Evolutionary conservation across 371 early-diverging fungal species (phyloP), one percentile per base, ranked within the genome.

Genomic region (Thermomucor indicae-seudaticae): DNA sequence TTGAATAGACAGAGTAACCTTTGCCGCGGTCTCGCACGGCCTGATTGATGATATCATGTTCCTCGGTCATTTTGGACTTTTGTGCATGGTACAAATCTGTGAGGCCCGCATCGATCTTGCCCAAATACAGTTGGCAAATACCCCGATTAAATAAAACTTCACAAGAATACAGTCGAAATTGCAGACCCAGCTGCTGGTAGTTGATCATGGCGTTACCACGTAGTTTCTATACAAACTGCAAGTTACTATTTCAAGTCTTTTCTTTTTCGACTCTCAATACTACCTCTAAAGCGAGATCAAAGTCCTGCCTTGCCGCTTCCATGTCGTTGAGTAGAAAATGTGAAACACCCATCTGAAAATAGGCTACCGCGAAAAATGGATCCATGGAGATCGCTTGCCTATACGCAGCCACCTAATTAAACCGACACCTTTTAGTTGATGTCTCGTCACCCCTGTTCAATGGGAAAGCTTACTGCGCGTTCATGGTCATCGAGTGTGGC

Each of bases 131-230:
- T 51, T 85, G 82, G 62, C 91, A 90, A 16, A 96, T 79, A 0
- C 88, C 95, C 25, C 92, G 85, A 62, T 96, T 96, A 75, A 90
- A 95, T 43, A 88, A 56, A 23, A 92, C 86, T 67, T 96, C 92
- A 62, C 90, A 92, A 10, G 89, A 70, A 58, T 88, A 90, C 22
- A 97, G 83, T 64, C 89, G 83, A 72, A 84, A 93, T 31, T 83
- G 71, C 31, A 96, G 78, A 2, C 96, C 97, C 41, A 97, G 78
- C 64, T 97, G 98, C 46, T 84, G 85, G 67, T 97, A 97, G 70
- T 97, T 95, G 58, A 97, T 95, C 35, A 85, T 80, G 53, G 81
- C 70, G 67, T 93, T 94, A 31, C 92, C 92, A 22, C 97, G 85
- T 40, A 97, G 69, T 70, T 83, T 83, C 85, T 89, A 42, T 17